Percentiles rank a stretch among this genome's conserved stretches.
Evolutionary conservation across 305 asterid species (phyloP).

Genomic region (Stenogyne calaminthoides): DNA sequence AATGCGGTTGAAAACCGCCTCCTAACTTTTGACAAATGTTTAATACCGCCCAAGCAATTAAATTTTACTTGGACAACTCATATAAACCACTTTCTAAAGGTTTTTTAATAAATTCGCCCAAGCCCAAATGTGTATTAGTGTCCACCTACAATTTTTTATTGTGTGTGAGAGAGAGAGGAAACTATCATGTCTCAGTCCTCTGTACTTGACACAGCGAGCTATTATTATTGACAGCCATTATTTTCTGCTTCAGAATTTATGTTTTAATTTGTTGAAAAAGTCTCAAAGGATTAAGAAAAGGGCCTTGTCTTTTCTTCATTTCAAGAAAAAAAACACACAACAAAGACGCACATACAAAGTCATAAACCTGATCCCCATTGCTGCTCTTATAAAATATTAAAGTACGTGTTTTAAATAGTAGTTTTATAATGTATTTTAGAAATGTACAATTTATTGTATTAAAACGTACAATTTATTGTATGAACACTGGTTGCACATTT

Average conservation of each 20-base stretch:
- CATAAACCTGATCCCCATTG: not conserved
- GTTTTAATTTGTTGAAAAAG: conserved; percentile 33
- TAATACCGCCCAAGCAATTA: too few species aligned
- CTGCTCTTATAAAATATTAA: not conserved
- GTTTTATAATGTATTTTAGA: too few species aligned
- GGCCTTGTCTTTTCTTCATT: conserved; percentile 25
- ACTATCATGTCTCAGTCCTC: conserved; percentile 39
- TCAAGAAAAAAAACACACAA: conserved; percentile 22
- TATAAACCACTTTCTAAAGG: too few species aligned
- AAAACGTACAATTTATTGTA: too few species aligned
- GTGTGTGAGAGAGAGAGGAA: conserved; percentile 25
- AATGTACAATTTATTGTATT: too few species aligned
- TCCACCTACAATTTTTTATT: too few species aligned
- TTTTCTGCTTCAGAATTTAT: conserved; percentile 46
- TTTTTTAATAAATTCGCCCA: too few species aligned
- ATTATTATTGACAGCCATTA: conserved; percentile 33
- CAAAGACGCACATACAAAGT: conserved; percentile 31
- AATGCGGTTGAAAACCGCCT: too few species aligned
- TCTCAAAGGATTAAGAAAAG: conserved; percentile 21
- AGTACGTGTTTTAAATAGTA: not conserved
- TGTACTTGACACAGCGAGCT: conserved; percentile 35
- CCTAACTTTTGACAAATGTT: too few species aligned
- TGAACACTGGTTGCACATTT: too few species aligned
- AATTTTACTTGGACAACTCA: too few species aligned
- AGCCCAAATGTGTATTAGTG: too few species aligned